These are phyloP conservation scores for Ceratobasidium sp. DNA, from an alignment of 1,284 basidiomycete species.

Conservation along the genomic window DNA sequence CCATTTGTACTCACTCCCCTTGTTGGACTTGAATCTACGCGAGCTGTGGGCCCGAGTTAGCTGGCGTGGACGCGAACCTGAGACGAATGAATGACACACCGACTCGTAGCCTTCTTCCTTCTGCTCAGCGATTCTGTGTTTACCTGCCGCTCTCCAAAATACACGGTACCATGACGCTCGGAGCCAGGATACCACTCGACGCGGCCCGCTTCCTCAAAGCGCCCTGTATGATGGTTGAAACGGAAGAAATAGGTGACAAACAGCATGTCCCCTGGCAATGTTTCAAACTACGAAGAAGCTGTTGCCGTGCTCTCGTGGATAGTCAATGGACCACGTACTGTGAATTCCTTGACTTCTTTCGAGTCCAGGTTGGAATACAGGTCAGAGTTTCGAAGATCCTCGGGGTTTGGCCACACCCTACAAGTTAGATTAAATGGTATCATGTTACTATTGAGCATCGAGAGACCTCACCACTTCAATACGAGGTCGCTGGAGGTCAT, in stretches of 20 bases:
- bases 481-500: slow-evolving; percentile 39
- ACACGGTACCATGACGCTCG: slow-evolving; percentile 37
- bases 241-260: slow-evolving; percentile 43
- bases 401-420: slow-evolving; percentile 40
- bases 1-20: slow-evolving; percentile 45
- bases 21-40: slow-evolving; percentile 44
- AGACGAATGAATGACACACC: slow-evolving; percentile 21
- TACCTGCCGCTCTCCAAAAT: slow-evolving; percentile 42
- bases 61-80: neutral
- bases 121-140: slow-evolving; percentile 42
- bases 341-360: slow-evolving; percentile 40
- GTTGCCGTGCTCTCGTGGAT: neutral
- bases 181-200: slow-evolving; percentile 42
- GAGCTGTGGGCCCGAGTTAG: slow-evolving; percentile 41
- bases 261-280: slow-evolving; percentile 30
- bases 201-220: slow-evolving; percentile 44
- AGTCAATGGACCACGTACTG: slow-evolving; percentile 1
- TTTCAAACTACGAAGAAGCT: slow-evolving; percentile 21
- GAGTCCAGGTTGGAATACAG: slow-evolving; percentile 32
- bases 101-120: slow-evolving; percentile 44
- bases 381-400: slow-evolving; percentile 39
- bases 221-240: slow-evolving; percentile 42
- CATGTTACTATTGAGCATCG: neutral
- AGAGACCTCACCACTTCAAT: slow-evolving; percentile 23
- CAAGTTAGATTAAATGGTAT: slow-evolving; percentile 1